A percentile compares a stretch with the other conserved stretches of the same genome.
Evolutionary conservation across 441 rosid genomes (phyloP).

Genomic region (Brassica hybrid): DNA sequence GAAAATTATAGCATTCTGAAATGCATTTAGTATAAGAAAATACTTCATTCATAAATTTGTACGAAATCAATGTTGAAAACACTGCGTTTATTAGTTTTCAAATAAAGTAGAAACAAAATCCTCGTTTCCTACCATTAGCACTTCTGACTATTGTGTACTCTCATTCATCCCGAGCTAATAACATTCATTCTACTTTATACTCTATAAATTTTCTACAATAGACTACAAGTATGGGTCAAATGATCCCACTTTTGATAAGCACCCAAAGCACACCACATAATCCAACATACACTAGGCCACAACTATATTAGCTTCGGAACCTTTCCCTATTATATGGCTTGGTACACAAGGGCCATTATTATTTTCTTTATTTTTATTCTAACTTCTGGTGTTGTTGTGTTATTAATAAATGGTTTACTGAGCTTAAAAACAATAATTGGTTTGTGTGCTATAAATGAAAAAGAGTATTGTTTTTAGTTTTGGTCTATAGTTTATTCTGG

Average conservation of each 20-base stretch:
- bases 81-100: neutral
- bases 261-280: neutral
- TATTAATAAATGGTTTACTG: neutral
- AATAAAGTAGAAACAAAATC: neutral
- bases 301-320: neutral
- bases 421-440: neutral
- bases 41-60: neutral
- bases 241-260: neutral
- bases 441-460: neutral
- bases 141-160: neutral
- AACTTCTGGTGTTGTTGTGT: neutral
- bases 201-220: neutral
- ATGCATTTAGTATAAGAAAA: neutral
- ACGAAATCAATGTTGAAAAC: neutral
- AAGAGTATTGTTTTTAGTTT: neutral
- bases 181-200: neutral
- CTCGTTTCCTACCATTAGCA: neutral
- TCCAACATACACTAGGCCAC: neutral
- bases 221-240: neutral
- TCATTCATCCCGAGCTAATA: neutral
- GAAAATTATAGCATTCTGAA: neutral
- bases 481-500: slow-evolving; percentile 5
- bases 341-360: neutral
- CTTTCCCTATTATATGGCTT: neutral
- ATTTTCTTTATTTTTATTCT: neutral